Evolutionary conservation across 352 stramenopile genomes (phyloP), one percentile per base, ranked within the genome.

Genomic region (Saprolegnia diclina): DNA sequence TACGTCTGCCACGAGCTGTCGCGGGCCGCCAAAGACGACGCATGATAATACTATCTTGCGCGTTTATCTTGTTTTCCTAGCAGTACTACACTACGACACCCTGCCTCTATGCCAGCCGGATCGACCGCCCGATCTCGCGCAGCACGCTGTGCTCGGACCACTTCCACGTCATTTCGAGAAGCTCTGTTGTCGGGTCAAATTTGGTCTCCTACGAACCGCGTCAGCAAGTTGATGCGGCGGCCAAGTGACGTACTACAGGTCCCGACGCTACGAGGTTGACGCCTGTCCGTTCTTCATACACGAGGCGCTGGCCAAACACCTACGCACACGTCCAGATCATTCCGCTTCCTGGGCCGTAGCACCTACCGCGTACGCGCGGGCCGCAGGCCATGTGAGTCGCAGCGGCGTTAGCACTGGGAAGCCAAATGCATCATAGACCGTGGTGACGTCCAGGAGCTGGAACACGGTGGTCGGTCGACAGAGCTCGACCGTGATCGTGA

Each of bases 251-350:
- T 77, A 93, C 85, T 78, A 93, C 91, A 0, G 83, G 83, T 32
- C 76, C 75, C 0, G 64, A 63, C 0, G 76, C 85, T 18, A 90
- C 80, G 40, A 88, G 77, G 57, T 88, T 85, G 3, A 90, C 64
- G 0, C 85, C 83, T 3, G 82, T 72, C 10, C 85, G 85, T 53
- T 93, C 85, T 79, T 93, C 83, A 22, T 89, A 82, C 24, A 64
- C 79, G 10, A 93, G 65, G 18, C 76, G 73, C 50, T 76, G 85
- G 29, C 83, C 85, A 72, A 93, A 93, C 22, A 93, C 24, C n/a
- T 87, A 77, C 5, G 64, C 14, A 16, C 19, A 3, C n/a, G n/a
- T n/a, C n/a, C n/a, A n/a, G n/a, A n/a, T n/a, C 9, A 55, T 11
- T 19, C 5, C 90, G 73, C 4, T 76, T 67, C n/a, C 87, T 75